Conservation (phyloP, 2,329 filamentous ascomycete genomes). For the Fusarium albidum region DNA sequence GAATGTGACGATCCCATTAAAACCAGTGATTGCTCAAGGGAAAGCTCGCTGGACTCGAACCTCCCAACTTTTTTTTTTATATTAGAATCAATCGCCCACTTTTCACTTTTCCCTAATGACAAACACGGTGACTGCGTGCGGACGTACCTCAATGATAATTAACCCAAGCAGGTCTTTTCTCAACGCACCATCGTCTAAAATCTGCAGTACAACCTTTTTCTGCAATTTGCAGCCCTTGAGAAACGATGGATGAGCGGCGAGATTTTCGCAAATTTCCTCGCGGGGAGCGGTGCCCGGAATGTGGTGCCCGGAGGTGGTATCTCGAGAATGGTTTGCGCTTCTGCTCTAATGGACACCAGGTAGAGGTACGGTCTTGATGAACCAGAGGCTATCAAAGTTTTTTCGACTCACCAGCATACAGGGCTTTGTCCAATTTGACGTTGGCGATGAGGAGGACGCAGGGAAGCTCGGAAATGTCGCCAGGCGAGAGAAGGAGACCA, state of each 20-base stretch:
- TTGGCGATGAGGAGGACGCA: slow-evolving; percentile 76
- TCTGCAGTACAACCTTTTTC: neutral
- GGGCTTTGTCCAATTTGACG: slow-evolving; percentile 64
- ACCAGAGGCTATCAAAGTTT: neutral
- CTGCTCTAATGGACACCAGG: slow-evolving; percentile 81
- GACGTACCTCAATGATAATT: neutral
- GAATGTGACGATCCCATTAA: no score
- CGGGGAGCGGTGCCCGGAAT: slow-evolving; percentile 67
- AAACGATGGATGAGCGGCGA: slow-evolving; percentile 50
- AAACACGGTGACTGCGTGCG: neutral
- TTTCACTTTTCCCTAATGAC: slow-evolving; percentile 24
- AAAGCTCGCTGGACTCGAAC: neutral
- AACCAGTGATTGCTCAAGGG: slow-evolving; percentile 10
- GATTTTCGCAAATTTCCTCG: slow-evolving; percentile 60
- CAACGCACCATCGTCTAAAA: neutral
- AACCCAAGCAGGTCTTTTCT: neutral
- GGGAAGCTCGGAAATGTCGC: slow-evolving; percentile 64
- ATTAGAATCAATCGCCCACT: slow-evolving; percentile 9
- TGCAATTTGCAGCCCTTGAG: slow-evolving; percentile 1
- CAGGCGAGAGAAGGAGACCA: slow-evolving; percentile 65
- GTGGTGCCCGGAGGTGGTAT: slow-evolving; percentile 76
- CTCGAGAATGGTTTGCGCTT: slow-evolving; percentile 79
- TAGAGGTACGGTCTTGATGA: slow-evolving; percentile 62
- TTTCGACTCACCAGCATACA: slow-evolving; percentile 31
- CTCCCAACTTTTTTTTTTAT: neutral